Evolutionary conservation across 2,329 filamentous ascomycete species (phyloP).

Genomic region (Ceratocystis papillata): DNA sequence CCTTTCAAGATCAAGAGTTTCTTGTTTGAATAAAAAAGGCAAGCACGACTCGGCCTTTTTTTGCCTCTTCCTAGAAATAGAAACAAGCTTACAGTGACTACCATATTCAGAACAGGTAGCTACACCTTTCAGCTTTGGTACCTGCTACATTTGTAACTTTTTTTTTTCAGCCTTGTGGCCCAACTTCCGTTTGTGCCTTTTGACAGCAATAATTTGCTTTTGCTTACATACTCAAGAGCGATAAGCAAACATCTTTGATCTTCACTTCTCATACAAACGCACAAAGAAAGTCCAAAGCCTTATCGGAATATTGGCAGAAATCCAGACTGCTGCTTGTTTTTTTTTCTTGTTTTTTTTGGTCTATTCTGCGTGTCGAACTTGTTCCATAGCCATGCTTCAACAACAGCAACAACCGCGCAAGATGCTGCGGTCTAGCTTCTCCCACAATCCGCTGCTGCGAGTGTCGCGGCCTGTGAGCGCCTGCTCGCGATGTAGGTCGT

Average conservation of each 20-base stretch:
- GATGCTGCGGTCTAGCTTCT: slow-evolving; percentile 39
- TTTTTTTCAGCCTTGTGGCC: slow-evolving; percentile 11
- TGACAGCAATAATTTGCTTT: background rate
- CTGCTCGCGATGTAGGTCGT: slow-evolving; percentile 57
- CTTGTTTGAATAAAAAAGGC: background rate
- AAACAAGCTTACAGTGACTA: background rate
- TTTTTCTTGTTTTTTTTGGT: slow-evolving; percentile 6
- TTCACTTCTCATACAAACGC: background rate
- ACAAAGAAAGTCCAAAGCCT: background rate
- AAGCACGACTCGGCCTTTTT: background rate
- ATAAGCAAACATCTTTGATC: background rate
- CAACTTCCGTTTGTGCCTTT: background rate
- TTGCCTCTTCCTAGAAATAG: background rate
- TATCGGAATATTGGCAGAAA: background rate
- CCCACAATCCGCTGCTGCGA: slow-evolving; percentile 50
- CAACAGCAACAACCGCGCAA: slow-evolving; percentile 18
- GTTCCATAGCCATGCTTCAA: slow-evolving; percentile 29
- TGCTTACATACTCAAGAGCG: background rate
- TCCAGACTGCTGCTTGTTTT: background rate
- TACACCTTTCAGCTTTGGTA: slow-evolving; percentile 4
- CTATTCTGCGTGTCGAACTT: slow-evolving; percentile 21
- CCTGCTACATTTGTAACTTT: background rate
- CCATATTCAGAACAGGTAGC: background rate
- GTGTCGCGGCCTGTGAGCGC: slow-evolving; percentile 72
- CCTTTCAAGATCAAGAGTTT: background rate